Base-by-base conservation (phyloP, 768 basidiomycete genomes). In the Tylopilus rubrobrunneus region DNA sequence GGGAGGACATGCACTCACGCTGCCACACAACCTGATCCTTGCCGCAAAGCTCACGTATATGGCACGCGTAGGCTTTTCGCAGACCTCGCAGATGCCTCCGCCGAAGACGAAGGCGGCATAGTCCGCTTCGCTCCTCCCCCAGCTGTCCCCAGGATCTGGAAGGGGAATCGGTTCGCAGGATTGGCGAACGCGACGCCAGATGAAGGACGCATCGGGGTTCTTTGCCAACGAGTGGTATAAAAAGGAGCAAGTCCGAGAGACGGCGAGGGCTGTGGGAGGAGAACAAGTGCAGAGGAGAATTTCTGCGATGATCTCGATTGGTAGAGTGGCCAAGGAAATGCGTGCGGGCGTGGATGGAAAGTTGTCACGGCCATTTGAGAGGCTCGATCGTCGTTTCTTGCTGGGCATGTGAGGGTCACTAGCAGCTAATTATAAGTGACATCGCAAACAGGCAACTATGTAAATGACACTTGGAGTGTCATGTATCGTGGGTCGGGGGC, bases 31-130 rank as follows among this genome's bases (percentile, higher is more conserved):
- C 36, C 79, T 72, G 25, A 77, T 53, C 27, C 74, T 69, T 3
- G 80, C 60, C 1, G 78, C 70, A 57, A 80, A 86, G 12, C 83
- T 83, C 2, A 51, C 50, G 57, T 76, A 83, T 62, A 74, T 68
- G 6, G 56, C 54, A 4, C 62, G 67, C 0, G 76, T 78, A 8
- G 49, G 15, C 47, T 67, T 66, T 14, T 53, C 46, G 60, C 86
- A 84, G 52, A 86, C 83, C 64, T 78, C 78, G 58, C 87, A 89
- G 2, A 55, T 17, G 0, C 85, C 84, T 0, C 66, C 66, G 58
- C 81, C 80, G 53, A 85, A 89, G 23, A 88, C 55, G 51, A 87
- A 79, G 0, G 85, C 79, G n/a, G 82, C 84, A 64, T 83, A 86
- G 0, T 78, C 71, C 0, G 80, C 62, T 60, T 89, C 87, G 5